A percentile compares a stretch with the other conserved stretches of the same genome.
phyloP scores from a whole-genome alignment of 768 basidiomycete species.

The Lyophyllum semitale region DNA sequence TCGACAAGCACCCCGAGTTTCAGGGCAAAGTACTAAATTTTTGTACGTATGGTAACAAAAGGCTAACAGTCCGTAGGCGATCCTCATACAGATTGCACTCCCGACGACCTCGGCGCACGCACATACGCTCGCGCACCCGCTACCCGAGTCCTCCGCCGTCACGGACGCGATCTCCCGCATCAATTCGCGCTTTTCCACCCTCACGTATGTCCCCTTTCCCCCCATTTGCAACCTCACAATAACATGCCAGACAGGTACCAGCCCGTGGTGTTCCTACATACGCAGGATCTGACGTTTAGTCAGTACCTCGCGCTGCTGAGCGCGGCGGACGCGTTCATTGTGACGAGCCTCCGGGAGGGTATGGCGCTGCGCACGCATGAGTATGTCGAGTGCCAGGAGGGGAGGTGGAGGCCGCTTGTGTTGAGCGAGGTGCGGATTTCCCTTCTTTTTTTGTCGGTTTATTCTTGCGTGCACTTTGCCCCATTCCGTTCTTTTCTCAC shows the following conservation, averaged over 20 bases:
- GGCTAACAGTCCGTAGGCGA: conserved; percentile 53
- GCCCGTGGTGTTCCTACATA: conserved; percentile 84
- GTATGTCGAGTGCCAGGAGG: conserved; percentile 85
- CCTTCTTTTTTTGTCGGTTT: not conserved
- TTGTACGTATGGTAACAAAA: no score
- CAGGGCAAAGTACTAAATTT: conserved; percentile 59
- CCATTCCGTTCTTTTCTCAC: no score
- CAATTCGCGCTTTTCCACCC: conserved; percentile 80
- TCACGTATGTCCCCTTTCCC: conserved; percentile 48
- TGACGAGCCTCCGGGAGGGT: conserved; percentile 83
- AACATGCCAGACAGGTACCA: conserved; percentile 41
- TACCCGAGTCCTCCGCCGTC: conserved; percentile 50
- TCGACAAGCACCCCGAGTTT: conserved; percentile 78
- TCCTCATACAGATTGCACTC: conserved; percentile 86
- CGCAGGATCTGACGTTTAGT: conserved; percentile 80
- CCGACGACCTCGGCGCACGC: conserved; percentile 82
- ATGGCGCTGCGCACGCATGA: conserved; percentile 87
- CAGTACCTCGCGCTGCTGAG: conserved; percentile 84
- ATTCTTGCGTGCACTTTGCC: no score
- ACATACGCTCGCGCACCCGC: conserved; percentile 36
- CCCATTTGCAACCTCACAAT: not conserved
- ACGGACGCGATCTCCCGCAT: conserved; percentile 77
- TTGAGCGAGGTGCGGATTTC: conserved; percentile 65
- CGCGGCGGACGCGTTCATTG: conserved; percentile 84
- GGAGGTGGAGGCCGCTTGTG: conserved; percentile 66